Evolutionary conservation across 176 grass and related monocot genomes (phyloP).

Genomic region (Poa annua): DNA sequence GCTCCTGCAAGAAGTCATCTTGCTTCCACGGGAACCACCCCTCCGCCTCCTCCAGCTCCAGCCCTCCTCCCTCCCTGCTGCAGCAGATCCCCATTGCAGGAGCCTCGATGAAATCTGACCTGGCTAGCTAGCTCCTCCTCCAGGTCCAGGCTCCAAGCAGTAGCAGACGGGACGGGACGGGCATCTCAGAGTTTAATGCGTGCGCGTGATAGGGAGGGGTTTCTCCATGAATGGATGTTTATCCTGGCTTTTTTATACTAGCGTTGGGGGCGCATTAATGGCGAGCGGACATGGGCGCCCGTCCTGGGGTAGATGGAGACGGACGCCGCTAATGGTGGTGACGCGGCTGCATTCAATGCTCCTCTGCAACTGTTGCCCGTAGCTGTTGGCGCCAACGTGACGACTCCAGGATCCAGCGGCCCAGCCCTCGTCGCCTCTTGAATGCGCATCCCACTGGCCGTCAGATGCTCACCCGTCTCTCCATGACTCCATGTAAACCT

Average conservation of each 20-base stretch:
- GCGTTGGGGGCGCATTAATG: slow-evolving; percentile 24
- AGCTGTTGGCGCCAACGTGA: slow-evolving; percentile 1
- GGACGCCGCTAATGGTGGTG: slow-evolving; percentile 26
- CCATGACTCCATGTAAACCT: slow-evolving; percentile 18
- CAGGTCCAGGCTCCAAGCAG: not conserved
- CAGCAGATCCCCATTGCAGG: slow-evolving; percentile 86
- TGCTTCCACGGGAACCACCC: slow-evolving; percentile 52
- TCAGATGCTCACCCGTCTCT: not conserved
- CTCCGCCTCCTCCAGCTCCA: slow-evolving; percentile 45
- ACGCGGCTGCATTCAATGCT: slow-evolving; percentile 19
- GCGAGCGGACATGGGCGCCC: slow-evolving; percentile 5
- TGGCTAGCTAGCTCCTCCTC: slow-evolving; percentile 15
- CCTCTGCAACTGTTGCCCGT: slow-evolving; percentile 8
- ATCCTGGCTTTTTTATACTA: slow-evolving; percentile 5
- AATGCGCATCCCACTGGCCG: slow-evolving; percentile 17
- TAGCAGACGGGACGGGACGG: slow-evolving; percentile 1
- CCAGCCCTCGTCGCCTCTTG: not conserved
- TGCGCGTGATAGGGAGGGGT: not conserved
- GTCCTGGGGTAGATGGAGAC: slow-evolving; percentile 1
- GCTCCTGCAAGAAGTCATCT: slow-evolving; percentile 48
- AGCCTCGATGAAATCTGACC: not conserved
- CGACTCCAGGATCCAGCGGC: too few relatives aligned
- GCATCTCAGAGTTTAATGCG: slow-evolving; percentile 38
- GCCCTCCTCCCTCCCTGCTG: slow-evolving; percentile 50
- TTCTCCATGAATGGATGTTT: not conserved